Evolutionary conservation across 352 stramenopile genomes (phyloP).

Genomic region (Phytopythium aichiense): DNA sequence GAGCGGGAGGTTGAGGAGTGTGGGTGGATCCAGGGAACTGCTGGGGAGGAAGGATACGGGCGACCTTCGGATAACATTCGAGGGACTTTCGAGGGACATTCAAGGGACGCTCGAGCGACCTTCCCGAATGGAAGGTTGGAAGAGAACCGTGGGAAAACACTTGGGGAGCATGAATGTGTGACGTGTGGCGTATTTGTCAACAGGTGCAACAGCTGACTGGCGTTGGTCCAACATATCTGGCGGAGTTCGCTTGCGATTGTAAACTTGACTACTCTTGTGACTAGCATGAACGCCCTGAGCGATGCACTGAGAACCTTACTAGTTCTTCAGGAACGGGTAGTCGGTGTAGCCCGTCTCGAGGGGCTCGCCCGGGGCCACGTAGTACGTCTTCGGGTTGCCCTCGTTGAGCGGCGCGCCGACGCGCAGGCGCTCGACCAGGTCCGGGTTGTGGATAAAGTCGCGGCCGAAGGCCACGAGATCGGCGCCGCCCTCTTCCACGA

Average conservation of each 20-base stretch:
- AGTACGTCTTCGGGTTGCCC: conserved; percentile 27
- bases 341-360: conserved; percentile 42
- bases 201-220: background rate
- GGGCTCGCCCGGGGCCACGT: conserved; percentile 18
- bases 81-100: background rate
- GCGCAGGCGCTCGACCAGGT: conserved; percentile 45
- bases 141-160: background rate
- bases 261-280: no score
- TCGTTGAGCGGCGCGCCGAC: conserved; percentile 24
- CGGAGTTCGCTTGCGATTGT: no score
- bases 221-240: no score
- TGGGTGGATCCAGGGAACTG: background rate
- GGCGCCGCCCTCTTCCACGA: conserved; percentile 27
- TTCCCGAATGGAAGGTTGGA: background rate
- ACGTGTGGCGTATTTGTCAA: background rate
- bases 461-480: conserved; percentile 56
- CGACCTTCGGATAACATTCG: conserved; percentile 1
- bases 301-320: background rate
- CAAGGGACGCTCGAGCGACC: background rate
- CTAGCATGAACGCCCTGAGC: background rate
- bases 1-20: background rate
- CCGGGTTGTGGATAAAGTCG: conserved; percentile 62
- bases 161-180: background rate
- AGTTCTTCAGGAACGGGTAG: conserved; percentile 32
- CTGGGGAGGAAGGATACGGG: background rate